Base-by-base conservation (phyloP, 306 rosid species). In the Cicer bijugum region DNA sequence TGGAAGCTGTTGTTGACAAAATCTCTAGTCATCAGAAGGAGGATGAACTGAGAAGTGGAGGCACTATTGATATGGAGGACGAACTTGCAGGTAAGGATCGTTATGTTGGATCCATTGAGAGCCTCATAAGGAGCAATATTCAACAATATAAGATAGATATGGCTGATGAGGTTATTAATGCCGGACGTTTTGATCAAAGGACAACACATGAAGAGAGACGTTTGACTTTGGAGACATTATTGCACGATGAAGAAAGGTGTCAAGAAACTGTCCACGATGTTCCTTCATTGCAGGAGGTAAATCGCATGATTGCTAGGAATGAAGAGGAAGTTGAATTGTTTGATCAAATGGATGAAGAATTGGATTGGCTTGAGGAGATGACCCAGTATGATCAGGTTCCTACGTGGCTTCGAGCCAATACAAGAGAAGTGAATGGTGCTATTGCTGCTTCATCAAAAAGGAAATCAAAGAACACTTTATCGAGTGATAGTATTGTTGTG, bases 151-250 rank as follows among this genome's bases (percentile, higher is more conserved):
- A 94, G 86, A 94, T 94, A 77, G 97, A 94, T 85, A 94, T 94
- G 98, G 98, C 98, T 64, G 98, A 94, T 77, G 98, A 94, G 91
- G 97, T 94, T 58, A 94, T 94, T 75, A 94, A 94, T 86, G 97
- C 98, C 60, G 98, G 98, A 75, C 98, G 98, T 74, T 94, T 94
- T 87, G 98, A 94, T 85, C 98, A 94, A 77, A 84, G 98, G 80
- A 94, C 98, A 64, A 91, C 98, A 16, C 98, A 94, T 79, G 98
- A 91, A 83, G 98, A 94, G 81, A 90, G 98, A 52, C 97, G 97
- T 66, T 64, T 89, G 86, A 94, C 98, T 69, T 66, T 94, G 55
- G 98, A 94, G 87, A 94, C 98, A 51, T 86, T 94, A 71, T 82
- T 94, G 75, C 98, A 94, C 75, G 98, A 94, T 45, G 98, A 94